Percentiles rank a stretch among this genome's conserved stretches.
Evolutionary conservation across 2,329 filamentous ascomycete genomes (phyloP).

Genomic region (Talaromyces marneffei): DNA sequence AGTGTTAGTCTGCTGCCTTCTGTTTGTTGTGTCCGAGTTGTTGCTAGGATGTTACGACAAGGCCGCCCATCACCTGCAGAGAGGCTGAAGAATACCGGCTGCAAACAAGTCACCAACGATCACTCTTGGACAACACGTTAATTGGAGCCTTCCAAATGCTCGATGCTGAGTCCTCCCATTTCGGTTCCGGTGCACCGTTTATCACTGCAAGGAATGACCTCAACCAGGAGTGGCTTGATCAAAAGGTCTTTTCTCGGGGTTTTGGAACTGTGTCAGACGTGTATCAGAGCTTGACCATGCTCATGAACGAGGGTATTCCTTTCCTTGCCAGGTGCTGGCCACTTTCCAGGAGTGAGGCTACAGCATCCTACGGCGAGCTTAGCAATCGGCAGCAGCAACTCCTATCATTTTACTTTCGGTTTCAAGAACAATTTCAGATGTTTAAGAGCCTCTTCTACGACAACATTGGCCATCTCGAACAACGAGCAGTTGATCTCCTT

Average conservation of each 20-base stretch:
- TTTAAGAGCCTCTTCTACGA: background rate
- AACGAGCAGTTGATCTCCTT: background rate
- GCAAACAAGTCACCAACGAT: background rate
- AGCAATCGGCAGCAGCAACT: background rate
- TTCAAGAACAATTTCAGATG: background rate
- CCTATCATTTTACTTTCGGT: background rate
- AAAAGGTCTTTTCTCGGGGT: background rate
- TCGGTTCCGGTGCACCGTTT: background rate
- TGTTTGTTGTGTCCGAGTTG: slow-evolving; percentile 2
- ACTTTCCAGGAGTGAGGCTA: background rate
- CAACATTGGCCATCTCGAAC: background rate
- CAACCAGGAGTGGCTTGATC: background rate
- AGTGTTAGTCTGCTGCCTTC: slow-evolving; percentile 1
- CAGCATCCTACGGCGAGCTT: background rate
- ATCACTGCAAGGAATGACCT: background rate
- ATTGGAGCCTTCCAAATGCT: background rate
- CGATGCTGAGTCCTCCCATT: background rate
- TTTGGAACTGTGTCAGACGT: background rate
- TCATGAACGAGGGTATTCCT: background rate
- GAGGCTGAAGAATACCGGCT: background rate
- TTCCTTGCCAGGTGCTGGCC: background rate
- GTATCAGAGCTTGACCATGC: background rate
- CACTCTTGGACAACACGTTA: background rate
- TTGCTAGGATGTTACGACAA: background rate
- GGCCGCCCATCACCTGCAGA: background rate